phyloP scores from a whole-genome alignment of 2,329 filamentous ascomycete species.

The Curvularia spicifera region DNA sequence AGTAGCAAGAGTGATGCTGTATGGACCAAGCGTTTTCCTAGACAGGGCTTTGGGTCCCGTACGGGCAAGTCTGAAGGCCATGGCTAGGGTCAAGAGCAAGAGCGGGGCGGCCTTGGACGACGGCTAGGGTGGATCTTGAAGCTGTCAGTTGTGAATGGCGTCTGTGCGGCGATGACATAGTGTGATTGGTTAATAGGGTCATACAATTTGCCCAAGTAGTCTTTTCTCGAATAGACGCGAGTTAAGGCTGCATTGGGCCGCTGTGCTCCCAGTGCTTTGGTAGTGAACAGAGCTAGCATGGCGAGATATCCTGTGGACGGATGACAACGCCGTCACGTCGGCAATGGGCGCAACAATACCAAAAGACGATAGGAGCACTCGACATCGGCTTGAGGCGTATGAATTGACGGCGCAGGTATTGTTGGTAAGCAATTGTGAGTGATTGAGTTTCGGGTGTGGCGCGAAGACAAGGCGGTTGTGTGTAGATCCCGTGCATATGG shows the following conservation, averaged over 20 bases:
- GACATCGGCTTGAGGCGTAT: neutral
- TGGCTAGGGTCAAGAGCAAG: neutral
- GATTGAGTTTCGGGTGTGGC: constrained; percentile 8
- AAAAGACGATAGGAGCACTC: neutral
- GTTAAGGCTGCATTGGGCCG: neutral
- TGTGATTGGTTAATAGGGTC: neutral
- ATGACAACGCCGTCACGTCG: constrained; percentile 2
- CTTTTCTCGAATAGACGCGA: neutral
- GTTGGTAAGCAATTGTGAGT: neutral
- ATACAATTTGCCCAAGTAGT: neutral
- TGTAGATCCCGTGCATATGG: constrained; percentile 8
- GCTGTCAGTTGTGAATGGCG: neutral
- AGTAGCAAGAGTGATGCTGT: neutral
- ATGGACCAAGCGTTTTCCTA: neutral
- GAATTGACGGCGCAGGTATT: neutral
- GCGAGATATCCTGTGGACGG: neutral
- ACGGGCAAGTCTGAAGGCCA: neutral
- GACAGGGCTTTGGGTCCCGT: neutral
- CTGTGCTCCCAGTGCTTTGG: neutral
- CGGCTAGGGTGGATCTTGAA: constrained; percentile 1
- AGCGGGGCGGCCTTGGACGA: neutral
- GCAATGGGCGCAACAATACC: neutral
- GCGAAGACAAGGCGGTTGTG: constrained; percentile 4
- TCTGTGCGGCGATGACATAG: neutral
- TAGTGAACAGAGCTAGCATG: no score